Percentiles rank a stretch among this genome's conserved stretches.
Conservation (phyloP, 2,329 filamentous ascomycete genomes). For the Didymella exigua region DNA sequence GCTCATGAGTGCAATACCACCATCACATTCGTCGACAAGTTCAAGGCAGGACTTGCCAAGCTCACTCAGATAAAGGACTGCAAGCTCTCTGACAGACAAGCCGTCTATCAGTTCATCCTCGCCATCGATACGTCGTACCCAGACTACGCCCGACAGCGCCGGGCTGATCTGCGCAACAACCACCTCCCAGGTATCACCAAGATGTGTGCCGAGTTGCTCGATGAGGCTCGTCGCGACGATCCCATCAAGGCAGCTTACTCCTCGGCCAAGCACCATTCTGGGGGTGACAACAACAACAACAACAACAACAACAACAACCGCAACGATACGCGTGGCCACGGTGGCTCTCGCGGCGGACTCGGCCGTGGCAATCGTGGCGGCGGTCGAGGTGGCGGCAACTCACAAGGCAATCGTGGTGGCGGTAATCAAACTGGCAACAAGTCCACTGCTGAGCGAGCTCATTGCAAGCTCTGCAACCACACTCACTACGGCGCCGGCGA, state of each 20-base stretch:
- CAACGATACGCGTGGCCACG: too few relatives aligned
- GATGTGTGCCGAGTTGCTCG: background rate
- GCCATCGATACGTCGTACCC: background rate
- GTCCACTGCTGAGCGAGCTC: too few relatives aligned
- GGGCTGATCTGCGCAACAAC: background rate
- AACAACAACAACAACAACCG: background rate
- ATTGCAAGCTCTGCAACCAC: too few relatives aligned
- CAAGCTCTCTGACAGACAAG: background rate
- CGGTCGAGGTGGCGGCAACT: too few relatives aligned
- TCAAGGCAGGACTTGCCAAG: background rate
- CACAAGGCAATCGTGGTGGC: too few relatives aligned
- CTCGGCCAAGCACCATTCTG: background rate
- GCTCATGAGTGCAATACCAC: background rate
- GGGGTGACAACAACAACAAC: background rate
- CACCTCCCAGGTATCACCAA: background rate
- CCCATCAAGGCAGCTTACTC: background rate
- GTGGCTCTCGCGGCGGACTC: too few relatives aligned
- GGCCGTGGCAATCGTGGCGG: too few relatives aligned
- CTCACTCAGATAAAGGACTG: background rate
- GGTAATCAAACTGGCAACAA: too few relatives aligned
- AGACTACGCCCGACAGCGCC: background rate
- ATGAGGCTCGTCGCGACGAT: background rate
- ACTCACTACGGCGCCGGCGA: too few relatives aligned
- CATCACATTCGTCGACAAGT: background rate
- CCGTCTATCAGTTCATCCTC: background rate